A percentile compares a stretch with the other conserved stretches of the same genome.
Conservation (phyloP, 179 eudicot species). For the Dionaea muscipula region DNA sequence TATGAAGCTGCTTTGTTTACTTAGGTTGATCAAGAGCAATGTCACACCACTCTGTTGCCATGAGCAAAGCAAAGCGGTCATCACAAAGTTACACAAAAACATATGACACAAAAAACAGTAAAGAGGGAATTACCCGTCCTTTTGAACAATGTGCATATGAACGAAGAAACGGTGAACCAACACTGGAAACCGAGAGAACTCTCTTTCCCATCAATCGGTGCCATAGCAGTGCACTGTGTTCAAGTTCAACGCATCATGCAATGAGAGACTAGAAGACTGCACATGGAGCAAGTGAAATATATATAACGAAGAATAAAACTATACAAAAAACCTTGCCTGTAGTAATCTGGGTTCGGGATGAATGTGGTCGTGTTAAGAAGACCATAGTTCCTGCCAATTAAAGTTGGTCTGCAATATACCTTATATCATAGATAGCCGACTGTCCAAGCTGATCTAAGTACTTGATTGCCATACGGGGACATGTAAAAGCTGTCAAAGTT, state of each 20-base stretch:
- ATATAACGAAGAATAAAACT: background rate
- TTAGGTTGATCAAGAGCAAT: slow-evolving; percentile 70
- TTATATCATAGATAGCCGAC: slow-evolving; percentile 73
- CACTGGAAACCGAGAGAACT: slow-evolving; percentile 50
- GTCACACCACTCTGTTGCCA: slow-evolving; percentile 63
- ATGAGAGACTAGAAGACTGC: background rate
- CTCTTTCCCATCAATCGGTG: slow-evolving; percentile 71
- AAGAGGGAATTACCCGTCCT: slow-evolving; percentile 49
- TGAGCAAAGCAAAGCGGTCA: background rate
- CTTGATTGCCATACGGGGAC: slow-evolving; percentile 28
- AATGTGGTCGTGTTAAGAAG: slow-evolving; percentile 60
- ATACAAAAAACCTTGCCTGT: slow-evolving; percentile 37
- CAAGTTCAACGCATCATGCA: no score
- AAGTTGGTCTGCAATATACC: slow-evolving; percentile 87
- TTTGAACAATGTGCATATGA: slow-evolving; percentile 82
- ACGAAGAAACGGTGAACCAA: slow-evolving; percentile 47
- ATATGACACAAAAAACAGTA: background rate
- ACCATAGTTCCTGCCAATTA: slow-evolving; percentile 86
- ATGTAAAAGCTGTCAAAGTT: no score
- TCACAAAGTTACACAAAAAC: no score
- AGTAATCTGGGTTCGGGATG: slow-evolving; percentile 84
- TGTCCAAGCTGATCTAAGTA: slow-evolving; percentile 90
- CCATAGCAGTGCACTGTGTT: slow-evolving; percentile 78
- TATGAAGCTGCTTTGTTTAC: slow-evolving; percentile 43
- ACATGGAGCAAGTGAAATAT: background rate